Evolutionary conservation across 192 early-diverging fungal genomes (phyloP).

Genomic region (Coemansia sp.): DNA sequence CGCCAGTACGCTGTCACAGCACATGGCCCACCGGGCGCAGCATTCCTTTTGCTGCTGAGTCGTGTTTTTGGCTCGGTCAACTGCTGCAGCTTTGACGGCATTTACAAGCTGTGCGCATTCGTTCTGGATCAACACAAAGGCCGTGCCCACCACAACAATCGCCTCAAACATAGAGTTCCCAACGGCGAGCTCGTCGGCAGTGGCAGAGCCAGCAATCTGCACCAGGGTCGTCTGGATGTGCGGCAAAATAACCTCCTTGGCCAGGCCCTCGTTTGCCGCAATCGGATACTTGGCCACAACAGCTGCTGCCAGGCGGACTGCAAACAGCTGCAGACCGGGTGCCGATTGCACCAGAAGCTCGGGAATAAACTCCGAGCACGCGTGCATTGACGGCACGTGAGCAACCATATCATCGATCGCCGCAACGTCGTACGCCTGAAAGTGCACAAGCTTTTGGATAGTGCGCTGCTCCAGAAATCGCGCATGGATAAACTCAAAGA

Average conservation of each 20-base stretch:
- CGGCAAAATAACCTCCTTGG: constrained; percentile 49
- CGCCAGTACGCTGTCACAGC: not conserved
- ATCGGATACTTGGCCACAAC: constrained; percentile 47
- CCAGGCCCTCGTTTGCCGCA: constrained; percentile 42
- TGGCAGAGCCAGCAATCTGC: constrained; percentile 28
- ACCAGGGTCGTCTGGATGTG: constrained; percentile 44
- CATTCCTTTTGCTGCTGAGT: constrained; percentile 12
- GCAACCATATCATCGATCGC: constrained; percentile 59
- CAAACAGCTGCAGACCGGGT: constrained; percentile 42
- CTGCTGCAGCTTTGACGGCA: constrained; percentile 14
- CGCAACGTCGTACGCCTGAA: constrained; percentile 59
- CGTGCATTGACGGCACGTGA: constrained; percentile 66
- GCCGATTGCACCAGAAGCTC: constrained; percentile 57
- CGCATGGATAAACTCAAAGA: constrained; percentile 62
- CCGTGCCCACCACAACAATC: constrained; percentile 17
- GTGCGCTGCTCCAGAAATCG: constrained; percentile 61
- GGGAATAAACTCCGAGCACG: constrained; percentile 58
- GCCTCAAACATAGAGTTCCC: constrained; percentile 40
- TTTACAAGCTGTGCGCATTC: constrained; percentile 30
- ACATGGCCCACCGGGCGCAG: not conserved
- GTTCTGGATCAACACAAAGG: constrained; percentile 21
- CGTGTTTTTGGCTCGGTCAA: constrained; percentile 11
- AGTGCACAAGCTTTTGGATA: constrained; percentile 60
- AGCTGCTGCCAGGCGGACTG: constrained; percentile 39
- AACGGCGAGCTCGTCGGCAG: constrained; percentile 30